Base-by-base conservation (phyloP, 768 basidiomycete species). In the Termitomyces sp. region DNA sequence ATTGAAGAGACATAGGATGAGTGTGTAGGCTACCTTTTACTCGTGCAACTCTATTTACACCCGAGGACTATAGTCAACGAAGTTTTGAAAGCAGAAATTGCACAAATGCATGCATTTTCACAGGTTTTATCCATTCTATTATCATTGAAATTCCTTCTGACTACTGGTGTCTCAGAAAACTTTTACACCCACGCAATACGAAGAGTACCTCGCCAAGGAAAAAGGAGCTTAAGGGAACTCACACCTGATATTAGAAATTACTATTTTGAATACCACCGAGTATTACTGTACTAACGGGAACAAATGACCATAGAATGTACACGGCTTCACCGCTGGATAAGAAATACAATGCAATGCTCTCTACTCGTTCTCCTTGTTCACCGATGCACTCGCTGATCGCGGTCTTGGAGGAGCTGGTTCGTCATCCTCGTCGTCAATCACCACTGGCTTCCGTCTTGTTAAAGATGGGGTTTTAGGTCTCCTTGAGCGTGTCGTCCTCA, bases 71-170 rank as follows among this genome's bases (percentile, higher is more conserved):
- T 56, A 93, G 91, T 94, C 54, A 92, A 93, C 62, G 85, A 90
- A 22, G 64, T 85, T 9, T 66, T 94, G 63, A 92, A 89, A 71
- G 72, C 71, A 2, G 76, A 91, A 61, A 91, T 94, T 53, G 75
- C 86, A 0, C 81, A 86, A 53, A 85, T 94, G 80, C 91, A 94
- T 62, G 91, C 91, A 5, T 94, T 94, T 69, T 91, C 91, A 13
- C 91, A 94, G 84, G 91, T 91, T 60, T 50, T 71, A 52, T n/a
- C 12, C 46, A 22, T 13, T 23, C 5, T 43, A 33, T 16, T 16
- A 23, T 10, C 11, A 47, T 22, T 45, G 50, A 29, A 32, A 36
- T n/a, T 23, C 20, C 52, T 27, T 52, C 31, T 44, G 40, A 27
- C 33, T n/a, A 29, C 13, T 38, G 22, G 53, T 5, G 13, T 41